Evolutionary conservation across 345 rosid genomes (phyloP), one percentile per base, ranked within the genome.

Genomic region (Citrus sp.): DNA sequence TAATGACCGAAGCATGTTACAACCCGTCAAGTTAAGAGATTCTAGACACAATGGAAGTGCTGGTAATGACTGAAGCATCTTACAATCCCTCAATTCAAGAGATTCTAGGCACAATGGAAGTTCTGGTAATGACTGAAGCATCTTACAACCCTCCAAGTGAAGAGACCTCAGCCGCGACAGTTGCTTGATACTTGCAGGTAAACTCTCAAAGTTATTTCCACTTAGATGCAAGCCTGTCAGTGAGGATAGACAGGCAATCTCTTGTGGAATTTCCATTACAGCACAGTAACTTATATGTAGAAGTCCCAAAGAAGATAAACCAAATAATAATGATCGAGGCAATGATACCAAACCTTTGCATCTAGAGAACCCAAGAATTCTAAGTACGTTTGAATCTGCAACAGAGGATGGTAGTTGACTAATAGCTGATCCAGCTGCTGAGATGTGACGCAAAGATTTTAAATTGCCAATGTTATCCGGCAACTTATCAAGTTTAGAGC

Each of bases 261-360:
- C 49, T 42, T 42, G 49, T 3, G 49, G 49, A 42, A 9, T 9
- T 9, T 12, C 49, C 14, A 2, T 42, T 42, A 42, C 12, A 42
- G 1, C 49, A 10, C 1, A 42, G 14, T 42, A 0, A 0, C 14
- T 2, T 42, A 42, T 2, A 0, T 0, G 0, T 42, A 9, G 13
- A 12, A 0, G 2, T 9, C 1, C 3, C 2, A 65, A 6, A 19
- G n/a, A 10, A 10, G 74, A 70, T 70, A 49, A 28, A 70, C 40
- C 61, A 1, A 61, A 49, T 3, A 34, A 51, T 25, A 2, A 42
- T 12, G 4, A 2, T 42, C 4, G 3, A 42, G 13, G 13, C 13
- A 42, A 9, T 42, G 54, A 27, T 19, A 34, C 61, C 38, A 70
- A 70, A 70, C 61, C 38, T 70, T 9, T 55, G 60, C 38, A 40